A percentile compares a stretch with the other conserved stretches of the same genome.
Conservation (phyloP, 2,329 filamentous ascomycete genomes). For the Aspergillus thermomutatus region DNA sequence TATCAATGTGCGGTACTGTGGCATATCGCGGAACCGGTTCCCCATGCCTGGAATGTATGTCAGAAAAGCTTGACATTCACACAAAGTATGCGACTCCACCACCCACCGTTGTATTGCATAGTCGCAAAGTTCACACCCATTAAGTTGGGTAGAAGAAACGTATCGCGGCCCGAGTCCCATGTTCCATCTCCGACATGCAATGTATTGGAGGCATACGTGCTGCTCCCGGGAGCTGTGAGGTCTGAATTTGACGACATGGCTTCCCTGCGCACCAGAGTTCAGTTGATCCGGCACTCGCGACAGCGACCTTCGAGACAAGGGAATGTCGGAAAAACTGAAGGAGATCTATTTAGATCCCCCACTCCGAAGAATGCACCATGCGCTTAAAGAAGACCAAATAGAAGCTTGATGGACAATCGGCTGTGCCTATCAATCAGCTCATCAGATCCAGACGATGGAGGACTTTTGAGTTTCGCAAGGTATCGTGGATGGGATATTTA, state of each 20-base stretch:
- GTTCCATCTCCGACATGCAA: slow-evolving; percentile 65
- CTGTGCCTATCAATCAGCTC: background rate
- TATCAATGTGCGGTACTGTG: slow-evolving; percentile 57
- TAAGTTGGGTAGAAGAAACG: slow-evolving; percentile 62
- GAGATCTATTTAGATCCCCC: slow-evolving; percentile 45
- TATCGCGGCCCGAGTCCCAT: slow-evolving; percentile 61
- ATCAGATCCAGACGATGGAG: background rate
- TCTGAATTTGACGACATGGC: slow-evolving; percentile 33
- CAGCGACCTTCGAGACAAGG: slow-evolving; percentile 25
- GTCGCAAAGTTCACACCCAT: slow-evolving; percentile 64
- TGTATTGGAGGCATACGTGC: slow-evolving; percentile 59
- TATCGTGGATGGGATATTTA: background rate
- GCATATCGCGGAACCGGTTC: slow-evolving; percentile 60
- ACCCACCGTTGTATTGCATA: slow-evolving; percentile 63
- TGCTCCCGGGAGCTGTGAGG: slow-evolving; percentile 58
- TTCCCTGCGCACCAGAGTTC: background rate
- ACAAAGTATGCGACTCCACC: slow-evolving; percentile 2
- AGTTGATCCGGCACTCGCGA: slow-evolving; percentile 6
- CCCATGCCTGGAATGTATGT: slow-evolving; percentile 55
- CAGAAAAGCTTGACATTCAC: background rate
- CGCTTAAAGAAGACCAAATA: slow-evolving; percentile 21
- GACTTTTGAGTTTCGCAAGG: background rate
- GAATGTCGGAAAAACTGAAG: slow-evolving; percentile 39
- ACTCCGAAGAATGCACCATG: slow-evolving; percentile 43
- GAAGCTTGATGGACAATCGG: background rate